Conservation (phyloP, 202 grass and related monocot genomes). For the Schoenoplectus triqueter region DNA sequence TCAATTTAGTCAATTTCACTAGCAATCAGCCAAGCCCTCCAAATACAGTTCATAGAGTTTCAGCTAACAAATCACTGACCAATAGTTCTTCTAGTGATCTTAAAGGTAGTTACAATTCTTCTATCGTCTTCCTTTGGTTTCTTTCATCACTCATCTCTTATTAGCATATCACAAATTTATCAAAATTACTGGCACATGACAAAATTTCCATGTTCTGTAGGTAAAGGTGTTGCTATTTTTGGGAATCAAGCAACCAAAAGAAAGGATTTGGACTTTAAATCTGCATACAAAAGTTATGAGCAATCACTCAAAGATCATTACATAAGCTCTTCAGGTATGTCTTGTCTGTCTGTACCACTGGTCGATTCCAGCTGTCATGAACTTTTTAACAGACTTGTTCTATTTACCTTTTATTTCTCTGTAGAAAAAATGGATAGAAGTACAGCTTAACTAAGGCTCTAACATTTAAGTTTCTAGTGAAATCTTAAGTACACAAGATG, state of each 20-base stretch:
- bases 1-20: neutral
- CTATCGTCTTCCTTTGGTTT: conserved; percentile 6
- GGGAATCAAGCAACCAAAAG: neutral
- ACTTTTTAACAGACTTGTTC: neutral
- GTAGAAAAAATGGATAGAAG: neutral
- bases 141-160: conserved; percentile 14
- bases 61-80: conserved; percentile 26
- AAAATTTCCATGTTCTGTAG: neutral
- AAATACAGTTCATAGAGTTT: conserved; percentile 16
- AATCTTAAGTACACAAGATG: neutral
- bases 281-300: conserved; percentile 23
- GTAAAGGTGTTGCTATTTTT: conserved; percentile 8
- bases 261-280: conserved; percentile 12
- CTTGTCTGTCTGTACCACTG: neutral
- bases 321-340: conserved; percentile 33
- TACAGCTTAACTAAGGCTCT: neutral
- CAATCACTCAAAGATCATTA: conserved; percentile 31
- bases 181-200: neutral
- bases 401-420: neutral
- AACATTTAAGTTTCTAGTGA: neutral
- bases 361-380: conserved; percentile 9
- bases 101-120: conserved; percentile 33
- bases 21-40: neutral
- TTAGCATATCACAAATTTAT: neutral
- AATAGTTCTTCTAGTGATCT: conserved; percentile 24